phyloP scores from a whole-genome alignment of 2,329 filamentous ascomycete species.

The Xylariaceae sp. region DNA sequence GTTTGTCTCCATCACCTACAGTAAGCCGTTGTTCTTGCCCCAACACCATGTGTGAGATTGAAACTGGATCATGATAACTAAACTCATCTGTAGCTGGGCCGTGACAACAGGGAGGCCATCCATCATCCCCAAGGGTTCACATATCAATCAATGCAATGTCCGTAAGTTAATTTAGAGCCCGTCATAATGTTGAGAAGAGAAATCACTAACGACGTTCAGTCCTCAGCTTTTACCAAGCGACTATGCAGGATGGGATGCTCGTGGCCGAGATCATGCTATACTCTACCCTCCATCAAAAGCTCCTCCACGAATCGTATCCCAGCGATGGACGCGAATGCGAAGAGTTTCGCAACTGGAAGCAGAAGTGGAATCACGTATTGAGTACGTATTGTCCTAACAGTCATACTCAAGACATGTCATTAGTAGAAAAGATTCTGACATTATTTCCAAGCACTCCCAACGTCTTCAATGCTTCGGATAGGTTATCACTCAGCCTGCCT shows the following conservation, averaged over 20 bases:
- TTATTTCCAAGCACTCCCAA: slow-evolving; percentile 28
- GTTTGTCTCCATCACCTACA: slow-evolving; percentile 36
- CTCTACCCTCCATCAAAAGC: slow-evolving; percentile 34
- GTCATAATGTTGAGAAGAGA: background rate
- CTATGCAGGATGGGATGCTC: slow-evolving; percentile 39
- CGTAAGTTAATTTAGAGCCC: slow-evolving; percentile 3
- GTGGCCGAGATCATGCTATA: slow-evolving; percentile 38
- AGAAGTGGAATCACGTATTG: slow-evolving; percentile 34
- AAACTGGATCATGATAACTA: background rate
- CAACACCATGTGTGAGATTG: background rate
- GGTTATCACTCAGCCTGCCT: slow-evolving; percentile 34
- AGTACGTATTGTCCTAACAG: slow-evolving; percentile 22
- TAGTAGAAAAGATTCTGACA: background rate
- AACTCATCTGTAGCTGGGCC: slow-evolving; percentile 33
- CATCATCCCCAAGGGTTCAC: slow-evolving; percentile 33
- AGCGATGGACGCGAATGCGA: slow-evolving; percentile 31
- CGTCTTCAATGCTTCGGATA: slow-evolving; percentile 33
- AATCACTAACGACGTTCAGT: slow-evolving; percentile 18
- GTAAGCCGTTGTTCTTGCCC: slow-evolving; percentile 20
- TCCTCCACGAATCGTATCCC: slow-evolving; percentile 30
- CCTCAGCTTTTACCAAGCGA: slow-evolving; percentile 38
- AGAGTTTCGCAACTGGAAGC: slow-evolving; percentile 33
- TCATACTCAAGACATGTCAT: background rate
- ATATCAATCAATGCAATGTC: slow-evolving; percentile 38
- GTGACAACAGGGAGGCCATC: slow-evolving; percentile 38